These are phyloP conservation scores for Geotrichum candidum DNA, from an alignment of 1,139 yeast genomes.

Conservation along the genomic window DNA sequence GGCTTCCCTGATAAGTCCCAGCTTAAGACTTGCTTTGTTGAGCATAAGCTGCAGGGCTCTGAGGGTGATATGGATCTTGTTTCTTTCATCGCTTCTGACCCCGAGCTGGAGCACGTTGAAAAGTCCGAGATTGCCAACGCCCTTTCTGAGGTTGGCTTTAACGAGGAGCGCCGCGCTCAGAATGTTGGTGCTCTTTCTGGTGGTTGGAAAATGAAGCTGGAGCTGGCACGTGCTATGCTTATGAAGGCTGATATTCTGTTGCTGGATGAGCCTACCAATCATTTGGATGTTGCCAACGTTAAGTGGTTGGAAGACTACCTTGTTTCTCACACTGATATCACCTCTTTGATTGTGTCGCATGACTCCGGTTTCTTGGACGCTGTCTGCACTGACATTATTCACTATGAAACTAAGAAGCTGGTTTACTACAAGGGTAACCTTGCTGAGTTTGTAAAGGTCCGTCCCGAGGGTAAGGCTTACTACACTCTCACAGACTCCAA, in stretches of 20 bases:
- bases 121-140: slow-evolving; percentile 70
- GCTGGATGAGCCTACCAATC: slow-evolving; percentile 98
- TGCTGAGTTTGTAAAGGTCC: slow-evolving; percentile 82
- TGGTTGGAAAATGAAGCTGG: slow-evolving; percentile 93
- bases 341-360: slow-evolving; percentile 93
- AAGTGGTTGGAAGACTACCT: slow-evolving; percentile 90
- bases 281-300: slow-evolving; percentile 90
- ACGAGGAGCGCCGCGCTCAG: slow-evolving; percentile 81
- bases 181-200: slow-evolving; percentile 93
- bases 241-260: slow-evolving; percentile 94
- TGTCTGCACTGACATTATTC: slow-evolving; percentile 94
- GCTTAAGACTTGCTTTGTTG: slow-evolving; percentile 91
- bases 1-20: slow-evolving; percentile 92
- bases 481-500: slow-evolving; percentile 91
- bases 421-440: slow-evolving; percentile 95
- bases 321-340: slow-evolving; percentile 68
- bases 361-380: slow-evolving; percentile 94
- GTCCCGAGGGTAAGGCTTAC: slow-evolving; percentile 95
- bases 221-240: slow-evolving; percentile 95
- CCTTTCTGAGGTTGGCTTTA: slow-evolving; percentile 79
- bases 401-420: slow-evolving; percentile 90
- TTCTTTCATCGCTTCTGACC: slow-evolving; percentile 80
- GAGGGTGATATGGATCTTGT: slow-evolving; percentile 90
- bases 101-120: slow-evolving; percentile 60
- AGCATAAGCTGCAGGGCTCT: slow-evolving; percentile 92